Percentiles rank a stretch among this genome's conserved stretches.
Conservation (phyloP, 768 basidiomycete genomes). For the Holtermanniella nyarrowii region DNA sequence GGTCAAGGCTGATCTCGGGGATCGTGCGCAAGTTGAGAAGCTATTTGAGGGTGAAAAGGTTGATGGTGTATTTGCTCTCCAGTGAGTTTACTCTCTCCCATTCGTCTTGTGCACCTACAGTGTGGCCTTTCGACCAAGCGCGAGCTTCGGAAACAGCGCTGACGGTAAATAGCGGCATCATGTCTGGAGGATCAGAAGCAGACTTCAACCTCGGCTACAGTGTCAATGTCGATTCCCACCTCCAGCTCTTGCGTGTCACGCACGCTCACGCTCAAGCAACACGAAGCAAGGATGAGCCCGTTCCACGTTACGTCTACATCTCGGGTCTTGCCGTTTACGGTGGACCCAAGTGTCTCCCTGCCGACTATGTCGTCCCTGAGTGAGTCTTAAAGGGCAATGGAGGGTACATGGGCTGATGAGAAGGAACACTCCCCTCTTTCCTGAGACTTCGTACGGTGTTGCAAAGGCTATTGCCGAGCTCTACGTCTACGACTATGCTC, state of each 20-base stretch:
- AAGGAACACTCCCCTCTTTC: constrained; percentile 36
- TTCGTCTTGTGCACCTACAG: background rate
- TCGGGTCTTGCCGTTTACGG: constrained; percentile 40
- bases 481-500: constrained; percentile 39
- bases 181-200: constrained; percentile 56
- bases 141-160: constrained; percentile 2
- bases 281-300: constrained; percentile 10
- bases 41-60: constrained; percentile 11
- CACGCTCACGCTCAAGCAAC: constrained; percentile 24
- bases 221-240: constrained; percentile 40
- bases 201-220: constrained; percentile 50
- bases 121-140: too few relatives aligned
- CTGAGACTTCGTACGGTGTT: constrained; percentile 38
- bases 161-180: constrained; percentile 45
- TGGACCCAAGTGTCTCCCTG: constrained; percentile 31
- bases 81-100: constrained; percentile 2
- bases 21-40: constrained; percentile 10
- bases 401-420: background rate
- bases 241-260: constrained; percentile 26
- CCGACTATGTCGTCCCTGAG: constrained; percentile 32
- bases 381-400: too few relatives aligned
- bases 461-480: constrained; percentile 39
- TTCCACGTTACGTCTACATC: constrained; percentile 36
- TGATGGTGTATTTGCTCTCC: constrained; percentile 13
- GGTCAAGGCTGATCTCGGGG: constrained; percentile 14